phyloP scores from a whole-genome alignment of 495 filamentous ascomycete species.

The Talaromyces stipitatus region DNA sequence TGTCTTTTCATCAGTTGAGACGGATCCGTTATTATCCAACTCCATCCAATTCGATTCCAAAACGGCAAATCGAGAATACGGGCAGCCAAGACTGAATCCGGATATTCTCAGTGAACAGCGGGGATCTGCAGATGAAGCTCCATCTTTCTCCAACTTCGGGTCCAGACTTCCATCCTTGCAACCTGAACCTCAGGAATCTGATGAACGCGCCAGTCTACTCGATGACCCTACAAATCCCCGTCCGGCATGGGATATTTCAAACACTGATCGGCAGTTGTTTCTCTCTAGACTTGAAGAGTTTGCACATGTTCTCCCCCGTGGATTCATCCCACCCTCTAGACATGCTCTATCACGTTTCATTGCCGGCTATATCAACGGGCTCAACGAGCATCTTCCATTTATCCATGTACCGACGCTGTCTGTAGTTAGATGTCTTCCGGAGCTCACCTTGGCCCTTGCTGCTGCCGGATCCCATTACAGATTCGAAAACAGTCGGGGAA shows the following conservation, averaged over 20 bases:
- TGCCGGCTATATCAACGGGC: conserved; percentile 41
- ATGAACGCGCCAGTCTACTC: conserved; percentile 39
- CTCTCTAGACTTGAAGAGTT: conserved; percentile 59
- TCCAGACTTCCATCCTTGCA: conserved; percentile 62
- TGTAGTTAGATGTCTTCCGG: conserved; percentile 34
- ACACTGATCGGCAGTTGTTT: conserved; percentile 54
- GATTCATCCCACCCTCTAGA: conserved; percentile 51
- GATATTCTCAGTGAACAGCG: conserved; percentile 34
- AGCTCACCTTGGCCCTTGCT: conserved; percentile 39
- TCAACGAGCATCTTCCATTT: conserved; percentile 44
- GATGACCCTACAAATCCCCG: conserved; percentile 32
- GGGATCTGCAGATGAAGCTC: conserved; percentile 28
- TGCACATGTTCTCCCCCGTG: conserved; percentile 54
- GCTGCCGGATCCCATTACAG: conserved; percentile 47
- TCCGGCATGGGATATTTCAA: conserved; percentile 59
- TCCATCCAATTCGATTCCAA: conserved; percentile 33
- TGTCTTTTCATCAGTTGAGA: conserved; percentile 37
- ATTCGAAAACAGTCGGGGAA: conserved; percentile 59
- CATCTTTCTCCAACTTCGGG: conserved; percentile 56
- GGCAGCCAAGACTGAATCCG: conserved; percentile 22
- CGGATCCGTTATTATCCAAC: conserved; percentile 32
- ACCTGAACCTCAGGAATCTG: conserved; percentile 53
- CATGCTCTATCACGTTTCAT: conserved; percentile 40
- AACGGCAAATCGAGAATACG: conserved; percentile 22
- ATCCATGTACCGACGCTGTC: conserved; percentile 42